These are phyloP conservation scores for Xerocomellus amylosporus DNA, from an alignment of 768 basidiomycete genomes.

Conservation along the genomic window DNA sequence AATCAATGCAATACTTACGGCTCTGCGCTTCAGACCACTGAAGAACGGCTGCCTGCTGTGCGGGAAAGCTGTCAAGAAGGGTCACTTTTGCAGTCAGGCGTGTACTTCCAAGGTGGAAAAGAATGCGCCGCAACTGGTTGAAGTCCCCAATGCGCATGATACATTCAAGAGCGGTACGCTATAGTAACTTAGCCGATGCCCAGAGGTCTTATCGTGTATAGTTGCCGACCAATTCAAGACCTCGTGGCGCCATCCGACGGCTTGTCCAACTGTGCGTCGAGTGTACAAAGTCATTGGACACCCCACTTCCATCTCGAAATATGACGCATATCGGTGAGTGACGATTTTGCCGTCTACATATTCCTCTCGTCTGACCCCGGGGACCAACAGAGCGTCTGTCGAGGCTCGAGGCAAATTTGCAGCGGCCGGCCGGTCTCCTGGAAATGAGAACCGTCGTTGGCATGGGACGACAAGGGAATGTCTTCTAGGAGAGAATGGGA, in stretches of 20 bases:
- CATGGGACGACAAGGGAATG: slow-evolving; percentile 69
- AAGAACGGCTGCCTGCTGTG: slow-evolving; percentile 59
- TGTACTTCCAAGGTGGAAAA: slow-evolving; percentile 56
- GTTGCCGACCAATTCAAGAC: slow-evolving; percentile 66
- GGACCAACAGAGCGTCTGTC: slow-evolving; percentile 44
- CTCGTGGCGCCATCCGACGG: slow-evolving; percentile 63
- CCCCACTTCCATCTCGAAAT: slow-evolving; percentile 47
- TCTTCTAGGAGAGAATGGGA: slow-evolving; percentile 60
- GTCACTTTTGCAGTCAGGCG: slow-evolving; percentile 58
- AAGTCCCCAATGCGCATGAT: slow-evolving; percentile 55
- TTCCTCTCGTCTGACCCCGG: neutral
- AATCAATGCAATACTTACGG: slow-evolving; percentile 32
- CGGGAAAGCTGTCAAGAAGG: slow-evolving; percentile 54
- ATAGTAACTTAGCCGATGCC: neutral
- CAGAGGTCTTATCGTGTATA: slow-evolving; percentile 23
- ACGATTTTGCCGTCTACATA: neutral
- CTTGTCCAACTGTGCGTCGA: slow-evolving; percentile 55
- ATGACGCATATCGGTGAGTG: slow-evolving; percentile 59
- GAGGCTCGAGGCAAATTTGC: slow-evolving; percentile 61
- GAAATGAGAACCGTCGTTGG: slow-evolving; percentile 75
- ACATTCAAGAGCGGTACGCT: slow-evolving; percentile 64
- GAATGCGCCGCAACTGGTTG: slow-evolving; percentile 54
- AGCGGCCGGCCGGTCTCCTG: slow-evolving; percentile 50
- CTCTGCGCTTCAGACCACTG: slow-evolving; percentile 30
- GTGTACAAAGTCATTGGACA: slow-evolving; percentile 64